phyloP scores from a whole-genome alignment of 331 rosid species.

The Rosa hybrid region DNA sequence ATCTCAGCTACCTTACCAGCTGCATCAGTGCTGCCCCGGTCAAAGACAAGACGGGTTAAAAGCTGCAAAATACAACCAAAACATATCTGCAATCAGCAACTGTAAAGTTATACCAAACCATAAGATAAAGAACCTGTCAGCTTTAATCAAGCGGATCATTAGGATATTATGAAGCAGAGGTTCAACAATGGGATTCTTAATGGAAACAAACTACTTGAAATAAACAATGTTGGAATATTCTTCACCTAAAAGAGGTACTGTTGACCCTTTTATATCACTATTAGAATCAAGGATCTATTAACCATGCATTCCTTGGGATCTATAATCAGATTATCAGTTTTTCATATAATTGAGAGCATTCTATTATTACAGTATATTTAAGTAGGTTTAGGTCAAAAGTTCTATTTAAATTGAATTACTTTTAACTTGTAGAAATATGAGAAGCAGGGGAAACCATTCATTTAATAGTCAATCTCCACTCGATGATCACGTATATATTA shows the following conservation, averaged over 20 bases:
- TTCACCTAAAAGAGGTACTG: not conserved
- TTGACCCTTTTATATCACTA: not conserved
- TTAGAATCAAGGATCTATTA: not conserved
- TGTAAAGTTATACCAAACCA: not conserved
- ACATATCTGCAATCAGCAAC: constrained; percentile 11
- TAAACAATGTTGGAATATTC: not conserved
- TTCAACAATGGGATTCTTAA: constrained; percentile 6
- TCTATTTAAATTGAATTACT: not conserved
- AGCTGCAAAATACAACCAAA: constrained; percentile 60
- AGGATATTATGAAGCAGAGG: not conserved
- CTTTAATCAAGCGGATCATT: constrained; percentile 3
- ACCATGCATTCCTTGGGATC: not conserved
- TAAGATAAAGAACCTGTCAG: not conserved
- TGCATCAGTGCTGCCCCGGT: constrained; percentile 97
- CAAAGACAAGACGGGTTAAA: constrained; percentile 92
- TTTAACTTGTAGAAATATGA: not conserved
- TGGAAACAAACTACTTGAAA: not conserved
- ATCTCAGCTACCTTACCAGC: constrained; percentile 95
- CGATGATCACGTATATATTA: not conserved
- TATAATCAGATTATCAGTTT: not conserved
- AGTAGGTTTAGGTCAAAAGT: not conserved
- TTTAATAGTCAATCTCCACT: not conserved
- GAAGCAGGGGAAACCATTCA: not conserved
- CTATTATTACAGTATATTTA: not conserved
- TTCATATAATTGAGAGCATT: not conserved